phyloP scores from a whole-genome alignment of 441 rosid genomes.

The Daphne laureola region DNA sequence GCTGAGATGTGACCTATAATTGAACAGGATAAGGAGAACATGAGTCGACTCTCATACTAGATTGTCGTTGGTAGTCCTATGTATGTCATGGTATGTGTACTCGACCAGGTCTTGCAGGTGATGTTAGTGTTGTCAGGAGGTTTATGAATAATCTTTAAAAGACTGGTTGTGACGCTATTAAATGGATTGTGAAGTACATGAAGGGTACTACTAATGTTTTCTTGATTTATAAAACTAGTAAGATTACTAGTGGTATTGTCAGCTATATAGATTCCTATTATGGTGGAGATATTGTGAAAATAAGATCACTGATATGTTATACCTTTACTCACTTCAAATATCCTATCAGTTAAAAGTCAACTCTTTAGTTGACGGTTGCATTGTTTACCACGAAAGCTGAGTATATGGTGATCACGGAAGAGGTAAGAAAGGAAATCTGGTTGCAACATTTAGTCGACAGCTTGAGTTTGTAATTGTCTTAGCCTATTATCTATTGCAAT shows the following conservation, averaged over 20 bases:
- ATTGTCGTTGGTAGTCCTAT: neutral
- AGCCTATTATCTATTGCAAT: too few relatives aligned
- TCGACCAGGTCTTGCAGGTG: too few relatives aligned
- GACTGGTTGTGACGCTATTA: too few relatives aligned
- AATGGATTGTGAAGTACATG: too few relatives aligned
- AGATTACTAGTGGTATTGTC: neutral
- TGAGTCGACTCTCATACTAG: neutral
- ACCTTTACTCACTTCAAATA: neutral
- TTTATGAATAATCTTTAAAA: too few relatives aligned
- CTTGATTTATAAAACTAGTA: neutral
- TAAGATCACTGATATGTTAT: too few relatives aligned
- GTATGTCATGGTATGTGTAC: neutral
- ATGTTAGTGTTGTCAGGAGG: too few relatives aligned
- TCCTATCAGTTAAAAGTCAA: neutral
- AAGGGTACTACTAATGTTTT: neutral
- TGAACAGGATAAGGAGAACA: neutral
- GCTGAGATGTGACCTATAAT: neutral
- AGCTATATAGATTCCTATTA: slow-evolving; percentile 1
- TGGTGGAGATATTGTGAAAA: neutral
- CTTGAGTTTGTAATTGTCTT: too few relatives aligned
- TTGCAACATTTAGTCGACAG: too few relatives aligned
- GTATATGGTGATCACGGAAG: too few relatives aligned
- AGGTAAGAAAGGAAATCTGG: too few relatives aligned
- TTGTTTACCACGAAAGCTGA: neutral
- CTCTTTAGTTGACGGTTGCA: neutral